phyloP scores from a whole-genome alignment of 805 yeast genomes.

The Saturnispora dispora region DNA sequence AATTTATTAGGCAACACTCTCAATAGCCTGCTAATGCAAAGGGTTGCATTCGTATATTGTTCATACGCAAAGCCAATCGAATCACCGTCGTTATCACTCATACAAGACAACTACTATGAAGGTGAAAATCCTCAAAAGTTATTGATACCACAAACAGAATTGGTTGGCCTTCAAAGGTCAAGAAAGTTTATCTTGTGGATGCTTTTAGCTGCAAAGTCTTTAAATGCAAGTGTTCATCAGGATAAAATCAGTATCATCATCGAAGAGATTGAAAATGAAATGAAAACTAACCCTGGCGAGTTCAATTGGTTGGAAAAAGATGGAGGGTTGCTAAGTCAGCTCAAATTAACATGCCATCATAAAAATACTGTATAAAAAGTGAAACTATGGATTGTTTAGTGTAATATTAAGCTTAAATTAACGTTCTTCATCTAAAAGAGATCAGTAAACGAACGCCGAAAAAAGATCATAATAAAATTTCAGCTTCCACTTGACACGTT shows the following conservation, averaged over 20 bases:
- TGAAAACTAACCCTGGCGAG: constrained; percentile 2
- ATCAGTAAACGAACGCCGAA: neutral
- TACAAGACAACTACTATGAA: constrained; percentile 23
- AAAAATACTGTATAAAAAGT: neutral
- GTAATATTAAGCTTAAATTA: neutral
- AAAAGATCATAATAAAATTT: neutral
- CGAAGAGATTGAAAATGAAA: constrained; percentile 17
- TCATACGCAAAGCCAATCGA: constrained; percentile 20
- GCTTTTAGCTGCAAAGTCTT: constrained; percentile 62
- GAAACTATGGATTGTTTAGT: neutral
- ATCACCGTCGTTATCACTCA: too few relatives aligned
- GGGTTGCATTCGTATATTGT: constrained; percentile 28
- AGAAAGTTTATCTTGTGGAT: constrained; percentile 76
- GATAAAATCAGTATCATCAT: constrained; percentile 20
- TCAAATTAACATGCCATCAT: constrained; percentile 11
- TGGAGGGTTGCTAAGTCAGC: constrained; percentile 17
- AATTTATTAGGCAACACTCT: constrained; percentile 37
- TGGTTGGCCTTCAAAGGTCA: constrained; percentile 47
- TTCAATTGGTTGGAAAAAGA: constrained; percentile 22
- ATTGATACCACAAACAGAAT: constrained; percentile 31
- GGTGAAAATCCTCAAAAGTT: constrained; percentile 27
- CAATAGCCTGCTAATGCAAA: constrained; percentile 31
- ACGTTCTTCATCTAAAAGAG: neutral
- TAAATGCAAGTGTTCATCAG: constrained; percentile 35
- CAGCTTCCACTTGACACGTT: neutral